phyloP scores from a whole-genome alignment of 106 monocot species.

The Alisma plantagoaquatica region DNA sequence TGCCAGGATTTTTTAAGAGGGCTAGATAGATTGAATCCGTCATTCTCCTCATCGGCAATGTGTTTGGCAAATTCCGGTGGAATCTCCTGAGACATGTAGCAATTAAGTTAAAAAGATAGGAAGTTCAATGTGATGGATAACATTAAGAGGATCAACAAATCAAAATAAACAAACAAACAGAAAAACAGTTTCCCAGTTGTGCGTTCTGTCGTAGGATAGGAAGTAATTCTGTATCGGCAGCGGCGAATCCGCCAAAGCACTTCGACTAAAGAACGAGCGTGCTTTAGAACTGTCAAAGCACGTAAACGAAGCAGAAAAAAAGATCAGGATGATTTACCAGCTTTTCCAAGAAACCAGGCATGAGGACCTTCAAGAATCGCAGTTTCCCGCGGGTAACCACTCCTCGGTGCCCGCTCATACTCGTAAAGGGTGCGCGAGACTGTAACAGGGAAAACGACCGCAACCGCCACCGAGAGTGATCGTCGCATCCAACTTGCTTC shows the following conservation, averaged over 20 bases:
- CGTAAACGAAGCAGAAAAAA: not conserved
- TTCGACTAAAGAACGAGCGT: not conserved
- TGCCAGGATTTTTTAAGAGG: constrained; percentile 17
- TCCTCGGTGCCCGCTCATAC: too few species aligned
- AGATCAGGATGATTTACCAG: constrained; percentile 6
- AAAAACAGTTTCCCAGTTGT: not conserved
- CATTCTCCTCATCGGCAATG: constrained; percentile 1
- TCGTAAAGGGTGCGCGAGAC: too few species aligned
- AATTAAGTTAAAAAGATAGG: not conserved
- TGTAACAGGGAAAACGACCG: too few species aligned
- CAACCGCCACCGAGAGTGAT: too few species aligned
- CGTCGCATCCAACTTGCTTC: too few species aligned
- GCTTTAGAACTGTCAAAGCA: not conserved
- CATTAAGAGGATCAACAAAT: too few species aligned
- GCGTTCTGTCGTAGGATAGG: not conserved
- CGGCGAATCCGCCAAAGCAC: not conserved
- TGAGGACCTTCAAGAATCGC: constrained; percentile 4
- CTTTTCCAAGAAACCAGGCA: constrained; percentile 13
- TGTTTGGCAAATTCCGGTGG: constrained; percentile 6
- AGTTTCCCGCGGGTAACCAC: not conserved
- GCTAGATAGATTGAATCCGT: constrained; percentile 10
- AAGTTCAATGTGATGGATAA: not conserved
- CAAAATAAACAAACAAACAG: too few species aligned
- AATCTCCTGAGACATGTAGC: not conserved
- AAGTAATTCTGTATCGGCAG: not conserved